Base-by-base conservation (phyloP, 1,284 basidiomycete genomes). In the Cutaneotrichosporon sp. region DNA sequence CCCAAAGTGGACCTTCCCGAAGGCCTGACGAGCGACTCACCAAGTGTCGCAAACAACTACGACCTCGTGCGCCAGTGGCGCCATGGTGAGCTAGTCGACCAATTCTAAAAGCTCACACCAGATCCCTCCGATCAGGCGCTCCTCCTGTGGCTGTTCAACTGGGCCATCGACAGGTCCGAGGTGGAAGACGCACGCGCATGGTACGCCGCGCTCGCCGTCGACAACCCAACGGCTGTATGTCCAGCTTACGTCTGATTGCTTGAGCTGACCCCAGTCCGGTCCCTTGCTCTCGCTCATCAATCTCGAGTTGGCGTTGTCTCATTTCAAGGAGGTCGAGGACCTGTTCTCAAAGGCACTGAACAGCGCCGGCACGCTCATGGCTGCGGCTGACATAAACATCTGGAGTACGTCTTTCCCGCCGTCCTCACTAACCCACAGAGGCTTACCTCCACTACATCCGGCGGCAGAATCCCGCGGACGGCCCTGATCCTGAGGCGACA, bases 401-500 rank as follows among this genome's bases (percentile, higher is more conserved):
- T 82, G 80, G 80, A 77, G 79, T 80, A 58, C 63, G 79, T 74
- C 31, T 10, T 11, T n/a, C 8, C 8, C 14, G 1, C n/a, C 14
- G 13, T 21, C 34, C 9, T 1, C 32, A 1, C 65, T 69, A 22
- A 63, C 58, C 32, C 9, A 0, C 61, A 81, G 79, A 76, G 66
- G 73, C 79, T 0, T 82, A 82, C 65, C 71, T 82, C 7, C 80
- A 81, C 65, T 82, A 82, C 68, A 80, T 82, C 56, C 72, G 81
- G 11, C 68, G 80, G 26, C 79, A 80, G 63, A 81, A 82, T 66
- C 76, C 77, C 0, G 67, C 69, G 22, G 73, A 76, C 1, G 75
- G 73, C 10, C 56, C 75, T 2, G 67, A 72, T 18, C 80, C 74
- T 56, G 85, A 86, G 26, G 81, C 83, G 65, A 85, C 88, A 69